Percentiles rank a stretch among this genome's conserved stretches.
phyloP scores from a whole-genome alignment of 2,329 filamentous ascomycete species.

The Sarocladiaceae sp. region DNA sequence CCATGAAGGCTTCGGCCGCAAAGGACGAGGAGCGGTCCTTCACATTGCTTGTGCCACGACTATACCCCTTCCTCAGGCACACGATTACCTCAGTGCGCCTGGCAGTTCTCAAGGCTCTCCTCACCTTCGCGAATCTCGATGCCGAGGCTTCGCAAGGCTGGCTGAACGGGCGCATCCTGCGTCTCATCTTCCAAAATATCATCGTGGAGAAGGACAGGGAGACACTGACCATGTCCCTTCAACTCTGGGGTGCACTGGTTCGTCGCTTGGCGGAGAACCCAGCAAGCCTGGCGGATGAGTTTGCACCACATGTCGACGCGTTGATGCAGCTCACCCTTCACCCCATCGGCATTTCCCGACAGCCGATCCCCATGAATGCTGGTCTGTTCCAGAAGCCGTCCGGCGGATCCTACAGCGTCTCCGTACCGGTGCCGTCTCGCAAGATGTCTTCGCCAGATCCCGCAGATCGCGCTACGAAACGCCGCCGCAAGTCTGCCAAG shows the following conservation, averaged over 20 bases:
- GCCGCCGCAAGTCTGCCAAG: constrained; percentile 82
- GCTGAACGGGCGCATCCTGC: constrained; percentile 84
- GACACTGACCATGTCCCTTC: constrained; percentile 76
- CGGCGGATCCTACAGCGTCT: constrained; percentile 69
- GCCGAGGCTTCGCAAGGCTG: constrained; percentile 78
- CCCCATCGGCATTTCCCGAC: constrained; percentile 85
- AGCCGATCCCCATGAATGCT: constrained; percentile 89
- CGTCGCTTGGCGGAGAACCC: constrained; percentile 62
- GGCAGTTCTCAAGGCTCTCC: constrained; percentile 85
- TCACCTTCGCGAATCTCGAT: constrained; percentile 88
- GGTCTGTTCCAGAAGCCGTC: constrained; percentile 90
- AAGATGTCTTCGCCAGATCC: constrained; percentile 49
- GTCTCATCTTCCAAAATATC: constrained; percentile 91
- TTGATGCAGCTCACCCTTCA: constrained; percentile 82
- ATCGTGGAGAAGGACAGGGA: constrained; percentile 86
- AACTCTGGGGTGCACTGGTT: constrained; percentile 81
- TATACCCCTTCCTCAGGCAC: constrained; percentile 94
- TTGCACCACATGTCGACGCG: constrained; percentile 71
- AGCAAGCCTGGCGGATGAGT: constrained; percentile 64
- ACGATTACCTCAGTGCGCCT: constrained; percentile 95
- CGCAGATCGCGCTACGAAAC: constrained; percentile 64
- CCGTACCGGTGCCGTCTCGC: constrained; percentile 26
- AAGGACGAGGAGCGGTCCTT: constrained; percentile 86
- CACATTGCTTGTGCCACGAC: constrained; percentile 81
- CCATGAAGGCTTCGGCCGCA: constrained; percentile 87